These are phyloP conservation scores for Sporobolomyces phaffii DNA, from an alignment of 768 basidiomycete species.

Conservation along the genomic window DNA sequence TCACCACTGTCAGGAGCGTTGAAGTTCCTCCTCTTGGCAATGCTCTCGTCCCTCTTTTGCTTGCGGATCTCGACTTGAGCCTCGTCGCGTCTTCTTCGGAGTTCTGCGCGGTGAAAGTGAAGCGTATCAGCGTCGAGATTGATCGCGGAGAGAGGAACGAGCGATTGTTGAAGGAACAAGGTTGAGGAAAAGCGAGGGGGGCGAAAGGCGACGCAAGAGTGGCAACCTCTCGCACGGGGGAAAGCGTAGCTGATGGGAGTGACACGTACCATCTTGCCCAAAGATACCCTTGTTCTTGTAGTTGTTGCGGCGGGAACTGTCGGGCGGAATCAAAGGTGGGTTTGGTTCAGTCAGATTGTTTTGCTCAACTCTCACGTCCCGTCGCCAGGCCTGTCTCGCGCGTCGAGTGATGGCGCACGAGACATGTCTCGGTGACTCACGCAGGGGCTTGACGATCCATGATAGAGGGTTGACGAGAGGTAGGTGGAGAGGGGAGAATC, in stretches of 20 bases:
- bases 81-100: conserved; percentile 92
- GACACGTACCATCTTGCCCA: conserved; percentile 58
- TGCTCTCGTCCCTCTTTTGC: conserved; percentile 97
- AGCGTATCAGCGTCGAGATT: too few species aligned
- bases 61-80: conserved; percentile 98
- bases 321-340: background rate
- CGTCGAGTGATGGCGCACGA: background rate
- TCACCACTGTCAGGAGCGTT: conserved; percentile 63
- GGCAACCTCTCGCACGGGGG: background rate
- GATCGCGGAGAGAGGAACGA: background rate
- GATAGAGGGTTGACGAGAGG: background rate
- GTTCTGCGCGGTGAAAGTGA: too few species aligned
- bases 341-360: conserved; percentile 7
- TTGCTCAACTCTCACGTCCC: background rate
- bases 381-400: background rate
- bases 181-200: background rate
- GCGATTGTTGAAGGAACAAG: background rate
- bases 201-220: background rate
- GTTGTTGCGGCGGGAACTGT: conserved; percentile 50
- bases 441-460: conserved; percentile 32
- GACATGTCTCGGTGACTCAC: background rate
- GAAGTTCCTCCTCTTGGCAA: conserved; percentile 85
- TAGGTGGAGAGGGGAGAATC: background rate
- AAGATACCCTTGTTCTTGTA: conserved; percentile 87
- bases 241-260: background rate